Evolutionary conservation across 2,329 filamentous ascomycete species (phyloP), one percentile per base, ranked within the genome.

Genomic region (Diplocarpon mali): DNA sequence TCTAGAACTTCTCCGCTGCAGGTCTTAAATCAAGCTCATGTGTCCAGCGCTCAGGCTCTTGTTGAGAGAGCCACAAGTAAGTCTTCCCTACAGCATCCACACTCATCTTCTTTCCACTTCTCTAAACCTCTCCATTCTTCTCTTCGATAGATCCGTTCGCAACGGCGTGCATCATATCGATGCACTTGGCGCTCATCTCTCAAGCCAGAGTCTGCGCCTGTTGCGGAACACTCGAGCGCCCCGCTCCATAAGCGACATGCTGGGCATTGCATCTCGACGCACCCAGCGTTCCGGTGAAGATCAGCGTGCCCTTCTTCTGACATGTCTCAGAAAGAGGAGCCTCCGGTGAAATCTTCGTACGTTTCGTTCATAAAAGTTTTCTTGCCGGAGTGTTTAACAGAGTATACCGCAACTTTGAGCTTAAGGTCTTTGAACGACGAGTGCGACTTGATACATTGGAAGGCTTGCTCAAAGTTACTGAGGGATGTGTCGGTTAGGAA

Each of bases 131-230:
- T 1, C 65, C 67, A 24, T 71, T 62, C 44, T 69, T 69, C 54
- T 76, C 73, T 27, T 61, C 63, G 44, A 78, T 76, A 0, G 58
- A 61, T 0, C 72, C 73, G 54, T 78, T 78, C 0, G 70, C 72
- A 48, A 78, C 73, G 2, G 73, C 67, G 59, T 79, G 75, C n/a
- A 71, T 72, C 3, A 76, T 72, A 57, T 78, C 73, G 0, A 78
- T 60, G 2, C 74, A 73, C 48, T 68, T 70, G n/a, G 66, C 65
- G 51, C 68, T 73, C 61, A 76, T 71, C 58, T 78, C 75, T 31
- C 72, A 67, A 0, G 72, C 73, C 35, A 78, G 58, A 7, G 67
- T 69, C 57, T 77, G 73, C 0, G 72, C 72, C 11, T 78, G 60
- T 59, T 76, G 74, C 31, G 74, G 60, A 6, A 73, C 71, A 1